phyloP scores from a whole-genome alignment of 2,329 filamentous ascomycete species.

The Fusarium annulatum region DNA sequence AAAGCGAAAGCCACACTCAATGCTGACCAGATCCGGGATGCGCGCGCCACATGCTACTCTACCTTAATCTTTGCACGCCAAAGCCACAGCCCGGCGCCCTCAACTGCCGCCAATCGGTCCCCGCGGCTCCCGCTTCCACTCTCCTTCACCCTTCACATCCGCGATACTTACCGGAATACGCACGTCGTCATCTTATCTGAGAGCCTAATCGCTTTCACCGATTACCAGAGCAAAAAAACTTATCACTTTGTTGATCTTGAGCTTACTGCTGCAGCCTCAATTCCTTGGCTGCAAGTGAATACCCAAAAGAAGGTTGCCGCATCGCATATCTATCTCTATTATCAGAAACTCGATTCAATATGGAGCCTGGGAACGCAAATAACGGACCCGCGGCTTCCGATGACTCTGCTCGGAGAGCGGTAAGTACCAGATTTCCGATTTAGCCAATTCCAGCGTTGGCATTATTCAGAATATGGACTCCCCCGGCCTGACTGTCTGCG shows the following conservation, averaged over 20 bases:
- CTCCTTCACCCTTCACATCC: background rate
- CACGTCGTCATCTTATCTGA: slow-evolving; percentile 1
- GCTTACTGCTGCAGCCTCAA: background rate
- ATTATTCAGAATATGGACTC: background rate
- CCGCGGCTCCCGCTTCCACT: slow-evolving; percentile 28
- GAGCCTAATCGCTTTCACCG: background rate
- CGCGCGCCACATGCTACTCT: slow-evolving; percentile 11
- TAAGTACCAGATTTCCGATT: slow-evolving; percentile 45
- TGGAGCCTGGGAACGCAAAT: slow-evolving; percentile 32
- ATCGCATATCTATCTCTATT: background rate
- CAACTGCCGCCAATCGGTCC: slow-evolving; percentile 12
- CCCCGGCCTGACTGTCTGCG: background rate
- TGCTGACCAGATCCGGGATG: background rate
- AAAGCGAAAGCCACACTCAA: slow-evolving; percentile 7
- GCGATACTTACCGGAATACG: slow-evolving; percentile 1
- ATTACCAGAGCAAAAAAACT: background rate
- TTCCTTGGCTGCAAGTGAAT: background rate
- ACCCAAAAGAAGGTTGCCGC: background rate
- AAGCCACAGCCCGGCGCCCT: slow-evolving; percentile 20
- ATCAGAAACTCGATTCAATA: slow-evolving; percentile 7
- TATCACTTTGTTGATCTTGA: background rate
- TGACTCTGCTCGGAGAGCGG: slow-evolving; percentile 51
- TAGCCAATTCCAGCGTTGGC: slow-evolving; percentile 7
- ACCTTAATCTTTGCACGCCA: background rate
- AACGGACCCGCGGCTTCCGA: slow-evolving; percentile 50